phyloP scores from a whole-genome alignment of 1,139 yeast genomes.

The Casaregolazyma lundiana region DNA sequence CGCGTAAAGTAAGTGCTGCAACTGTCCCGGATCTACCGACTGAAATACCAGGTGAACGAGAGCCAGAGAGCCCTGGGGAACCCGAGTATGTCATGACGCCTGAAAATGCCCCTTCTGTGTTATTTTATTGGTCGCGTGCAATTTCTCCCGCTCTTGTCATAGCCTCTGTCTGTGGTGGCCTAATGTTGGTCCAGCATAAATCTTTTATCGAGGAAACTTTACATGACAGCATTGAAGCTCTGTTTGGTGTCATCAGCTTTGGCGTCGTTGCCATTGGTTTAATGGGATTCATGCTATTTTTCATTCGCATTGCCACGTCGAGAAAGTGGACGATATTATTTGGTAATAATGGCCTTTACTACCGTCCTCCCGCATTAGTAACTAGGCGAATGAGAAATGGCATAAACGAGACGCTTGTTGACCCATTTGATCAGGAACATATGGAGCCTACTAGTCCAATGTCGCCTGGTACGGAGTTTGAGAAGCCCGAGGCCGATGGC shows the following conservation, averaged over 20 bases:
- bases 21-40: neutral
- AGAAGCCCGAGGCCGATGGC: neutral
- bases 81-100: neutral
- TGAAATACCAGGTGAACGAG: neutral
- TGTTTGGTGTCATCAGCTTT: slow-evolving; percentile 19
- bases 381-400: neutral
- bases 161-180: slow-evolving; percentile 22
- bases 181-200: slow-evolving; percentile 22
- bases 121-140: slow-evolving; percentile 8
- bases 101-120: neutral
- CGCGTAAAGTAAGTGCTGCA: neutral
- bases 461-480: neutral
- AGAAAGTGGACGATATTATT: slow-evolving; percentile 5
- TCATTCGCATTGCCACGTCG: slow-evolving; percentile 14
- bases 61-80: neutral
- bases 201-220: slow-evolving; percentile 22
- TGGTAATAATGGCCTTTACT: neutral
- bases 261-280: slow-evolving; percentile 15
- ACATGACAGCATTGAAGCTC: slow-evolving; percentile 18
- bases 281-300: slow-evolving; percentile 13
- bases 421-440: neutral
- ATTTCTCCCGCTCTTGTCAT: slow-evolving; percentile 24
- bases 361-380: neutral
- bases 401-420: neutral
- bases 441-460: neutral